Conservation (phyloP, 2,329 filamentous ascomycete species). For the Podosphaera xanthii region DNA sequence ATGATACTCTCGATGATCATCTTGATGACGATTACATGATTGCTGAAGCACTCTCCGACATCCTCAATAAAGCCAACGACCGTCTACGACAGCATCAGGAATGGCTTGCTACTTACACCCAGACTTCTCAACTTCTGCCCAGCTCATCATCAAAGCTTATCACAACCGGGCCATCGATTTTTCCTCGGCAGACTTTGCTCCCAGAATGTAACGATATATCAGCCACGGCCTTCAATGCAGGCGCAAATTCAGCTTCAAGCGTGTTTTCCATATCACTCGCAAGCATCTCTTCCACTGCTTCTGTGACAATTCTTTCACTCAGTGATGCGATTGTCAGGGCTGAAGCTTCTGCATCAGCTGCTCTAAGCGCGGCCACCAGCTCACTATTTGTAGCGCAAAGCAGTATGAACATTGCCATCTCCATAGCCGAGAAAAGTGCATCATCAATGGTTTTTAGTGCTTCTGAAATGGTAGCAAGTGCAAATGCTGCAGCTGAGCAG, state of each 20-base stretch:
- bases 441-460: background rate
- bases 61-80: slow-evolving; percentile 1
- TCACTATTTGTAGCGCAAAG: slow-evolving; percentile 1
- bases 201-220: slow-evolving; percentile 1
- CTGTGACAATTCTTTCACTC: slow-evolving; percentile 1
- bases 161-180: background rate
- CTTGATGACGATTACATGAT: too few relatives aligned
- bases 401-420: slow-evolving; percentile 3
- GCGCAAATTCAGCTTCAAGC: background rate
- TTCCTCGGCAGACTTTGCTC: background rate
- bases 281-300: slow-evolving; percentile 2
- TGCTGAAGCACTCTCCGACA: background rate
- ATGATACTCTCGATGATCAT: too few relatives aligned
- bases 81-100: background rate
- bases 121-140: background rate
- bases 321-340: background rate
- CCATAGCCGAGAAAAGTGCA: slow-evolving; percentile 3
- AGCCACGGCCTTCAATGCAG: background rate
- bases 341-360: background rate
- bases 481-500: slow-evolving; percentile 3
- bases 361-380: background rate
- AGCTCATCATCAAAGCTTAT: background rate
- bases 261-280: background rate
- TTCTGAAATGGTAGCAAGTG: slow-evolving; percentile 2
- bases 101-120: background rate